Evolutionary conservation across 148 eudicot genomes (phyloP).

Genomic region (Linanthus parryae): DNA sequence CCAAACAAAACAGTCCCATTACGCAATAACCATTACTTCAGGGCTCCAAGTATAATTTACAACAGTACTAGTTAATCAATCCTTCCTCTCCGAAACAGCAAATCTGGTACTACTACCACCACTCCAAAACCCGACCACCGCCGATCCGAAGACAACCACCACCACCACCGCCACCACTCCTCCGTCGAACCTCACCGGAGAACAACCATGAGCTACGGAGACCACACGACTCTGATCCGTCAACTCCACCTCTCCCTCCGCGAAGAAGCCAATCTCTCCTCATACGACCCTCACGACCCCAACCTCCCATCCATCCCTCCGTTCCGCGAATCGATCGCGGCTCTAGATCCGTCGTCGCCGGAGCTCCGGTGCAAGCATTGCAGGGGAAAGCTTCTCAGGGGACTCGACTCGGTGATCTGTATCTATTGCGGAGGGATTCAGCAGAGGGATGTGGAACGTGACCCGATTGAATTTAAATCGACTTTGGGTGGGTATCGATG

Average conservation of each 20-base stretch:
- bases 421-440: slow-evolving; percentile 44
- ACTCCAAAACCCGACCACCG: too few species aligned
- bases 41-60: too few species aligned
- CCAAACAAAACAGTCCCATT: too few species aligned
- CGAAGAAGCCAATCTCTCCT: slow-evolving; percentile 33
- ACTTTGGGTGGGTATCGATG: slow-evolving; percentile 56
- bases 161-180: too few species aligned
- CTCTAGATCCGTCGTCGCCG: slow-evolving; percentile 31
- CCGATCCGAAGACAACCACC: too few species aligned
- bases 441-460: slow-evolving; percentile 21
- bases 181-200: too few species aligned
- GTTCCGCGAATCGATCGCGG: slow-evolving; percentile 29
- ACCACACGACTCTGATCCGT: slow-evolving; percentile 34
- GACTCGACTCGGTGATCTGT: slow-evolving; percentile 45
- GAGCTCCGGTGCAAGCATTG: slow-evolving; percentile 50
- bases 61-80: too few species aligned
- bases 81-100: too few species aligned
- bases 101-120: too few species aligned
- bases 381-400: slow-evolving; percentile 46
- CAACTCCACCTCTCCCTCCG: slow-evolving; percentile 45
- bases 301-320: slow-evolving; percentile 30
- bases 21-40: too few species aligned
- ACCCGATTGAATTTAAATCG: slow-evolving; percentile 40
- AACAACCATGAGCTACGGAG: slow-evolving; percentile 23
- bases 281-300: slow-evolving; percentile 34